Evolutionary conservation across 495 filamentous ascomycete species (phyloP).

Genomic region (Clavariopsis aquatica): DNA sequence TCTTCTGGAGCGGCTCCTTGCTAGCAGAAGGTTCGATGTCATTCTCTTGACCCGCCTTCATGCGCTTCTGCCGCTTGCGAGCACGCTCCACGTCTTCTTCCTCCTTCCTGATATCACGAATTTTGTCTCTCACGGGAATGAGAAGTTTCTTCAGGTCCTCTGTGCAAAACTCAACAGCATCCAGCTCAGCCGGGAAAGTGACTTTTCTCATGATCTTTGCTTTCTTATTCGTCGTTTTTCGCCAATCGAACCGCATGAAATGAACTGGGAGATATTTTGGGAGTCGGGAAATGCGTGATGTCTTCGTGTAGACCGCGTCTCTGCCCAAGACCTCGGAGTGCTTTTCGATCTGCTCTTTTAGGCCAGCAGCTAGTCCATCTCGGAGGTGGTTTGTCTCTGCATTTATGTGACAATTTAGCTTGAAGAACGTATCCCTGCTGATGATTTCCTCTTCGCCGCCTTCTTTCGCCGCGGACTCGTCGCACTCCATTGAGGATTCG

Average conservation of each 20-base stretch:
- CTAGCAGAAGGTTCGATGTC: conserved; percentile 53
- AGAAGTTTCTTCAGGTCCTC: conserved; percentile 81
- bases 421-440: conserved; percentile 76
- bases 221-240: conserved; percentile 90
- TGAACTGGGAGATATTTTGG: conserved; percentile 96
- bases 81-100: conserved; percentile 86
- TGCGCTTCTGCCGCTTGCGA: conserved; percentile 81
- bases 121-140: conserved; percentile 88
- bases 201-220: conserved; percentile 99
- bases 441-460: conserved; percentile 68
- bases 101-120: conserved; percentile 92
- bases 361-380: conserved; percentile 78
- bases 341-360: conserved; percentile 91
- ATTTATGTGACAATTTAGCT: conserved; percentile 93
- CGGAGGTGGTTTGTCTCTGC: conserved; percentile 80
- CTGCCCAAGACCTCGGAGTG: conserved; percentile 73
- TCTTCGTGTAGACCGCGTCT: conserved; percentile 84
- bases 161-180: conserved; percentile 92
- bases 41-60: conserved; percentile 56
- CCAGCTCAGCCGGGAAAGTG: conserved; percentile 88
- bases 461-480: conserved; percentile 76
- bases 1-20: conserved; percentile 52
- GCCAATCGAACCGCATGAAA: conserved; percentile 98
- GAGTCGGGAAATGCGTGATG: conserved; percentile 79
- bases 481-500: conserved; percentile 73